Evolutionary conservation across 192 early-diverging fungal species (phyloP).

Genomic region (Coemansia sp.): DNA sequence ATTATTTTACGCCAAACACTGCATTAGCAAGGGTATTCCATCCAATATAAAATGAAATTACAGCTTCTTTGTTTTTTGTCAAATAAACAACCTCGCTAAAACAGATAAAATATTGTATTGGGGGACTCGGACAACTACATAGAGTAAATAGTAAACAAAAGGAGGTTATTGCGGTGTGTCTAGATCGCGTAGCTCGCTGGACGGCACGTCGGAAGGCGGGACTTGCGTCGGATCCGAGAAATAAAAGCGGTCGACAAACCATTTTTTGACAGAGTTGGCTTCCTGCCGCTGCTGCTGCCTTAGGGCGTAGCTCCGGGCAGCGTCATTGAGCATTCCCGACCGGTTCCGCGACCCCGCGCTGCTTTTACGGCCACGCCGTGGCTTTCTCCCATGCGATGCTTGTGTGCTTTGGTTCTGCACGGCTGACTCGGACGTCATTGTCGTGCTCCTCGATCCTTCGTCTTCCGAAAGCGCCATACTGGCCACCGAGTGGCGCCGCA

Average conservation of each 20-base stretch:
- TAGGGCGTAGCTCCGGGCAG: constrained; percentile 44
- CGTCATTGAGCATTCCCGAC: constrained; percentile 30
- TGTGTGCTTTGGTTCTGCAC: constrained; percentile 10
- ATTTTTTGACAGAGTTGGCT: constrained; percentile 37
- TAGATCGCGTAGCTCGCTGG: constrained; percentile 32
- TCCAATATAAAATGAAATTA: no score
- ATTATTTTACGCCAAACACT: no score
- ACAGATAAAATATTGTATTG: no score
- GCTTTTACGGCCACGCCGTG: constrained; percentile 32
- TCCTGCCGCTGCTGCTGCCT: constrained; percentile 46
- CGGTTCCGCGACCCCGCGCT: constrained; percentile 14
- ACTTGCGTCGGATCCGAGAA: constrained; percentile 50
- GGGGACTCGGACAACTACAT: no score
- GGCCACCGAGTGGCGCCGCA: constrained; percentile 44
- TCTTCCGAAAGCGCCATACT: constrained; percentile 22
- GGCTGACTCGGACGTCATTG: constrained; percentile 32
- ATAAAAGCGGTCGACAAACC: constrained; percentile 53
- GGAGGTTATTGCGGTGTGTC: not conserved
- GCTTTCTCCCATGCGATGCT: constrained; percentile 17
- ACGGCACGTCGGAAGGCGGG: constrained; percentile 30
- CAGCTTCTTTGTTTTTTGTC: no score
- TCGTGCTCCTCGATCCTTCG: constrained; percentile 35
- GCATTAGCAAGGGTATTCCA: no score
- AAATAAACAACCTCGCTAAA: no score
- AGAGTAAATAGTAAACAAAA: no score